These are phyloP conservation scores for Aspergillus fischeri DNA, from an alignment of 2,329 filamentous ascomycete species.

Conservation along the genomic window DNA sequence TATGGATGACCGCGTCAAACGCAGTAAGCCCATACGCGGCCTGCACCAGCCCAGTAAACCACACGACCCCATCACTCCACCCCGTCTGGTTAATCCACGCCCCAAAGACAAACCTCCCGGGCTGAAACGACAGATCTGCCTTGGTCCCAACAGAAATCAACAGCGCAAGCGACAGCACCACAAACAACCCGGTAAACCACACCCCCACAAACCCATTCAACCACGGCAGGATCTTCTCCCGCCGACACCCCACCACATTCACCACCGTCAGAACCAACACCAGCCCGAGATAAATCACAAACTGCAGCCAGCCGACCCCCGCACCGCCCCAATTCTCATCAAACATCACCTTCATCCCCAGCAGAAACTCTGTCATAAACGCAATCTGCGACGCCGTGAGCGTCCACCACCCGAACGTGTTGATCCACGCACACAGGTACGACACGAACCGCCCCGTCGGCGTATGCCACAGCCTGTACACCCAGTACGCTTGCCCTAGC, in stretches of 20 bases:
- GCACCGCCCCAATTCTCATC: slow-evolving; percentile 45
- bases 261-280: slow-evolving; percentile 47
- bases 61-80: slow-evolving; percentile 55
- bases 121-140: slow-evolving; percentile 44
- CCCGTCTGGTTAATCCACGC: slow-evolving; percentile 49
- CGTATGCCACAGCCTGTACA: slow-evolving; percentile 41
- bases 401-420: slow-evolving; percentile 58
- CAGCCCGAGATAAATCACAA: slow-evolving; percentile 53
- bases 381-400: slow-evolving; percentile 53
- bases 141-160: slow-evolving; percentile 51
- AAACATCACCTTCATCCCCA: slow-evolving; percentile 56
- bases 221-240: slow-evolving; percentile 45
- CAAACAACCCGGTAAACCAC: slow-evolving; percentile 50
- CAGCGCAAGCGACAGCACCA: slow-evolving; percentile 50
- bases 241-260: slow-evolving; percentile 52
- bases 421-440: slow-evolving; percentile 59
- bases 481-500: slow-evolving; percentile 58
- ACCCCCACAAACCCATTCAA: slow-evolving; percentile 57
- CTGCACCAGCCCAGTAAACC: slow-evolving; percentile 56
- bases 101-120: slow-evolving; percentile 51
- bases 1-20: slow-evolving; percentile 57
- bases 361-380: slow-evolving; percentile 56
- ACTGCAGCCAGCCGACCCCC: slow-evolving; percentile 49
- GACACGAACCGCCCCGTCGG: slow-evolving; percentile 47
- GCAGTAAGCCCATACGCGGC: slow-evolving; percentile 55